Percentiles rank a stretch among this genome's conserved stretches.
Evolutionary conservation across 495 filamentous ascomycete species (phyloP).

Genomic region (Penicillium goetzii): DNA sequence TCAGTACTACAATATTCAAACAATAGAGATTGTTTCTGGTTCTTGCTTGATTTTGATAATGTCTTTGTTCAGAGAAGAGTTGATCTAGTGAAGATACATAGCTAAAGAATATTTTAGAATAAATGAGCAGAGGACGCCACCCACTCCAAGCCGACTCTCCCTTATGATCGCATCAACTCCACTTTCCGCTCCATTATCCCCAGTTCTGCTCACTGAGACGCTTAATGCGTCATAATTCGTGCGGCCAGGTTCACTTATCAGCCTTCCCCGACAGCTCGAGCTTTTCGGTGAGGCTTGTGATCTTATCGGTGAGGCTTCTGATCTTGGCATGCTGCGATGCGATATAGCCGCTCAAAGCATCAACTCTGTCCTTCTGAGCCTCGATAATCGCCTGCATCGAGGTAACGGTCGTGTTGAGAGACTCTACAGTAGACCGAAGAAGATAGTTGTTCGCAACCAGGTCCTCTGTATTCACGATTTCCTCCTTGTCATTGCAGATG

Average conservation of each 20-base stretch:
- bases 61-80: neutral
- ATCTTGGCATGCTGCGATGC: constrained; percentile 5
- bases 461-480: neutral
- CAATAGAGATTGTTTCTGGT: neutral
- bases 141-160: neutral
- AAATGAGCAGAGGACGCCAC: neutral
- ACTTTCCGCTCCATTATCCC: neutral
- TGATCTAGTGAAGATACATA: neutral
- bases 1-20: neutral
- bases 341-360: neutral
- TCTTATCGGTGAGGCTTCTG: neutral
- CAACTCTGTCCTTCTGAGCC: neutral
- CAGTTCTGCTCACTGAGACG: neutral
- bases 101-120: neutral
- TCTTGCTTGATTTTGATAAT: neutral
- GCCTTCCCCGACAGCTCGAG: neutral
- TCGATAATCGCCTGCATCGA: constrained; percentile 4
- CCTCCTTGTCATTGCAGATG: constrained; percentile 1
- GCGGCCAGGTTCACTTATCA: neutral
- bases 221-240: neutral
- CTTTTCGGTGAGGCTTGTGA: neutral
- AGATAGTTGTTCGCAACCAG: constrained; percentile 3
- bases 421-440: constrained; percentile 3
- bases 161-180: neutral
- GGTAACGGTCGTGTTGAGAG: neutral